Evolutionary conservation across 1,139 yeast genomes (phyloP).

Genomic region (Yamadazyma sp.): DNA sequence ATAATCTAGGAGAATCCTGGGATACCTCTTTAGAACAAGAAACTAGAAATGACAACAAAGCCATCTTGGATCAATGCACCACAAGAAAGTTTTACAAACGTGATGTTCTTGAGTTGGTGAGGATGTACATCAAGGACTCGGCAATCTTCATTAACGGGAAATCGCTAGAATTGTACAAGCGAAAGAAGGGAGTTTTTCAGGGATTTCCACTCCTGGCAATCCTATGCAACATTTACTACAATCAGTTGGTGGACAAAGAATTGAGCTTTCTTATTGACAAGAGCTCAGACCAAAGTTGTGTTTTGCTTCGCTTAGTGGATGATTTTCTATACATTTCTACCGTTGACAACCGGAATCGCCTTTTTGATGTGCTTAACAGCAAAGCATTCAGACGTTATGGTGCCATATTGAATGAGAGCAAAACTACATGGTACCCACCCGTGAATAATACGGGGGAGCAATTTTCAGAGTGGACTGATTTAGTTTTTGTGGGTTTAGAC

Average conservation of each 20-base stretch:
- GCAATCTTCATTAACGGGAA: constrained; percentile 12
- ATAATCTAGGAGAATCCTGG: constrained; percentile 11
- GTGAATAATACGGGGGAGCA: not conserved
- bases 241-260: constrained; percentile 52
- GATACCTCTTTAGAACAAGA: not conserved
- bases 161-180: constrained; percentile 21
- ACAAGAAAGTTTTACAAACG: constrained; percentile 12
- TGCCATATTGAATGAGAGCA: constrained; percentile 55
- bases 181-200: constrained; percentile 78
- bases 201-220: constrained; percentile 79
- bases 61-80: constrained; percentile 12
- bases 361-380: constrained; percentile 21
- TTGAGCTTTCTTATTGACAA: constrained; percentile 26
- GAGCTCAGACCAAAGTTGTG: constrained; percentile 22
- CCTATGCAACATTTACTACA: constrained; percentile 75
- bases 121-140: constrained; percentile 14
- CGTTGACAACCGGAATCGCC: constrained; percentile 18
- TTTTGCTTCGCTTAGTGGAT: constrained; percentile 72
- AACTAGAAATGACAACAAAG: constrained; percentile 5
- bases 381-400: constrained; percentile 51
- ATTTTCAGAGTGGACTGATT: not conserved
- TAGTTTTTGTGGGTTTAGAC: constrained; percentile 34
- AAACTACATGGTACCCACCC: constrained; percentile 36
- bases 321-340: constrained; percentile 76
- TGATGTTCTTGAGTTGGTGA: constrained; percentile 11